Conservation (phyloP, 805 yeast species). For the Vanderwaltozyma polyspora region DNA sequence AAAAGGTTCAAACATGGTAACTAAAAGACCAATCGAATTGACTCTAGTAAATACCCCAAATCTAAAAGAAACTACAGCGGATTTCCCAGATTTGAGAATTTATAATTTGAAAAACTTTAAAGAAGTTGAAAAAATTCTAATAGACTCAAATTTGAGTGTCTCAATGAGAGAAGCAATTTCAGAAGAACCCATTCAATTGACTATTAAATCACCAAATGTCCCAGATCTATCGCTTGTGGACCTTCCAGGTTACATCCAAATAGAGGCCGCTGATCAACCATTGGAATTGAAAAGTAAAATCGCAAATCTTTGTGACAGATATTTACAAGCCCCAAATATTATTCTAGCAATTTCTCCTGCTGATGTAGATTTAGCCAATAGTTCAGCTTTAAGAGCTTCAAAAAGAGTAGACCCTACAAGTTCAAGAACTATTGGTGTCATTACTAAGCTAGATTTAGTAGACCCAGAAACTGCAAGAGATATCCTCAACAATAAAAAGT, state of each 20-base stretch:
- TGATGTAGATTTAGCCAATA: constrained; percentile 94
- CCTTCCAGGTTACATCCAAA: constrained; percentile 94
- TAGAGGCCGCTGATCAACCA: constrained; percentile 96
- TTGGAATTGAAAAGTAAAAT: constrained; percentile 68
- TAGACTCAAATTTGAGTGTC: constrained; percentile 86
- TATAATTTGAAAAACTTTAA: constrained; percentile 76
- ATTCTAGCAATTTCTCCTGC: constrained; percentile 95
- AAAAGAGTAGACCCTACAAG: constrained; percentile 86
- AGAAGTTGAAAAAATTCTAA: constrained; percentile 77
- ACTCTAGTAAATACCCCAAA: constrained; percentile 83
- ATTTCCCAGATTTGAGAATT: constrained; percentile 81
- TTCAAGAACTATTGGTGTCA: constrained; percentile 90
- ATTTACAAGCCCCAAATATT: constrained; percentile 83
- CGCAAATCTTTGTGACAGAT: constrained; percentile 68
- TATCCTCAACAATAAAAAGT: constrained; percentile 63
- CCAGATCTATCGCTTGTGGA: constrained; percentile 92
- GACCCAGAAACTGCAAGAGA: constrained; percentile 60
- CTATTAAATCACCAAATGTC: constrained; percentile 79
- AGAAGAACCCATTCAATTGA: constrained; percentile 85
- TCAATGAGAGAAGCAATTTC: constrained; percentile 79
- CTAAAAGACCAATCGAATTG: constrained; percentile 92
- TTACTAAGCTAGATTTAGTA: constrained; percentile 87
- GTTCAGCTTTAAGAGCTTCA: constrained; percentile 87
- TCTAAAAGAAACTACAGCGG: constrained; percentile 75
- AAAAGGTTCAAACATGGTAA: constrained; percentile 96